phyloP scores from a whole-genome alignment of 768 basidiomycete genomes.

The Panaeolus papilionaceus region DNA sequence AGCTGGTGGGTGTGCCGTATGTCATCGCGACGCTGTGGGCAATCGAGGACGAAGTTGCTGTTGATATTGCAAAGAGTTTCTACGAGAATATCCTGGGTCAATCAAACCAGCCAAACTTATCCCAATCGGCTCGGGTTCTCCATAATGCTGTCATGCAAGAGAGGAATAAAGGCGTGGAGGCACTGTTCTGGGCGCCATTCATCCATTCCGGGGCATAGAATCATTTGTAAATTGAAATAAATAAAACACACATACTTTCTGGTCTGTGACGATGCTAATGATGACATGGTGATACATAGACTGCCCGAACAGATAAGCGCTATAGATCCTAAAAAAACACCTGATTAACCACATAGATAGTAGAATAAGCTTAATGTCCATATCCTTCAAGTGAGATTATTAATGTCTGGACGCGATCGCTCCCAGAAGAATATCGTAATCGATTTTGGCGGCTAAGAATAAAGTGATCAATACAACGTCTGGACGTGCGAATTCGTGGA shows the following conservation, averaged over 20 bases:
- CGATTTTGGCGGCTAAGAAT: conserved; percentile 63
- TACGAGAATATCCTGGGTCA: conserved; percentile 27
- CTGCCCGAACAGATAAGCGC: neutral
- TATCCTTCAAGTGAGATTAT: neutral
- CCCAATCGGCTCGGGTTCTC: conserved; percentile 24
- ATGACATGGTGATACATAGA: neutral
- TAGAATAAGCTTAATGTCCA: conserved; percentile 7
- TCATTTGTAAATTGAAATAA: neutral
- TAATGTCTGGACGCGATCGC: conserved; percentile 45
- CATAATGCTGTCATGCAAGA: conserved; percentile 22
- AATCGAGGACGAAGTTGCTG: conserved; percentile 37
- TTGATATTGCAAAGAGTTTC: conserved; percentile 32
- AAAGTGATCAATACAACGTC: conserved; percentile 26
- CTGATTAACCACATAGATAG: conserved; percentile 10
- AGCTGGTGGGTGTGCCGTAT: conserved; percentile 30
- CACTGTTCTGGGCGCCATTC: conserved; percentile 23
- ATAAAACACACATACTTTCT: neutral
- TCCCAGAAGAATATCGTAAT: conserved; percentile 67
- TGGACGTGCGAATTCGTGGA: neutral
- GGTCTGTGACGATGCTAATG: neutral
- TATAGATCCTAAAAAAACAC: neutral
- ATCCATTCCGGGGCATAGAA: conserved; percentile 26
- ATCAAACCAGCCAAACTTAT: conserved; percentile 4
- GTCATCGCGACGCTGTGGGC: conserved; percentile 42
- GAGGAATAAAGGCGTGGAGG: conserved; percentile 21